Evolutionary conservation across 1,284 basidiomycete genomes (phyloP).

Genomic region (Blastosporella zonata): DNA sequence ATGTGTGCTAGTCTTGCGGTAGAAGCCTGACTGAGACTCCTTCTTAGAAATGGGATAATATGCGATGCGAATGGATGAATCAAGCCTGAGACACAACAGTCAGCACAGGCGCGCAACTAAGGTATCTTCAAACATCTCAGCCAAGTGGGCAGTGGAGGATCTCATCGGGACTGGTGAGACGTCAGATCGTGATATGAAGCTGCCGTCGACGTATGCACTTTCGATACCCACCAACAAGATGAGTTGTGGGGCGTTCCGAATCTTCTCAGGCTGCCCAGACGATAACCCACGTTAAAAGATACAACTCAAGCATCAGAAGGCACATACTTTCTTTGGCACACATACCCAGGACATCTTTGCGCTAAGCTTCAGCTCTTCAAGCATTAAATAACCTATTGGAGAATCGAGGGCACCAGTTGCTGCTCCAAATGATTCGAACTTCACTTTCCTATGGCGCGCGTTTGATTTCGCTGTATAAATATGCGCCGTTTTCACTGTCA

Average conservation of each 20-base stretch:
- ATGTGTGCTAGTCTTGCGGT: neutral
- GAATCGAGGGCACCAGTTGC: no score
- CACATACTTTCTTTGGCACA: constrained; percentile 33
- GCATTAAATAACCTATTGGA: no score
- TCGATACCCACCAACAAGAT: constrained; percentile 30
- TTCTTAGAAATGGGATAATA: no score
- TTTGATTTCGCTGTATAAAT: no score
- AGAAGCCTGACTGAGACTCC: no score
- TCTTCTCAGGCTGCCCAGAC: constrained; percentile 27
- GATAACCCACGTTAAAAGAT: neutral
- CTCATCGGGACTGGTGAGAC: constrained; percentile 30
- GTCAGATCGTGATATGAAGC: constrained; percentile 30
- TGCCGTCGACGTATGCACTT: constrained; percentile 38
- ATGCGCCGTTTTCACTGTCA: no score
- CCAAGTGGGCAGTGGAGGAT: constrained; percentile 36
- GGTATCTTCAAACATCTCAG: constrained; percentile 19
- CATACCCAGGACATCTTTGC: constrained; percentile 34
- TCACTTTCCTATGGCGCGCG: no score
- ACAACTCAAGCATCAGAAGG: neutral
- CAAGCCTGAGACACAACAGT: no score
- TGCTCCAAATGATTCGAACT: no score
- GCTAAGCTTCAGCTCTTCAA: constrained; percentile 29
- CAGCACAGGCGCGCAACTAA: neutral
- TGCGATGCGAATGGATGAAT: no score
- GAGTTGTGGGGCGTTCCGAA: constrained; percentile 38